Evolutionary conservation across 352 stramenopile species (phyloP), one percentile per base, ranked within the genome.

Genomic region (Blastocystis sp.): DNA sequence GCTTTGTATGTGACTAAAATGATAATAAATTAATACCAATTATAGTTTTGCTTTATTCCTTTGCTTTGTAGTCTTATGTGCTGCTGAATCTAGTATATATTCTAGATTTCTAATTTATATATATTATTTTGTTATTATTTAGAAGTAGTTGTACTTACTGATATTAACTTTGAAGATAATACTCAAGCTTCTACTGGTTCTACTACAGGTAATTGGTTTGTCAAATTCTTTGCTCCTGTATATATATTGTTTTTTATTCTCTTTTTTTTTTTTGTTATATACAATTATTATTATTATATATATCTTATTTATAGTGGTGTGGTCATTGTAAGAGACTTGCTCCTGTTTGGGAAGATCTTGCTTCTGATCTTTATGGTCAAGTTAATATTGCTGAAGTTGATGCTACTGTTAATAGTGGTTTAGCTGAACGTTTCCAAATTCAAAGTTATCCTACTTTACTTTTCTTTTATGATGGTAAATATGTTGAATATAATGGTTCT

Each of bases 171-270:
- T 27, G 52, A 62, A 37, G 19, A 16, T 6, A 24, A 25, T 16
- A 62, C 52, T 33, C 52, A 62, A 11, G 41, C 41, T 39, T 54
- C 32, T 4, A 62, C 33, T 33, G 52, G 52, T 25, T 52, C 35
- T 16, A 62, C 52, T 4, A 62, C 52, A 6, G 52, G 52, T 18
- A 39, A 24, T n/a, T 62, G 52, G 52, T 62, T 62, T 41, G 19
- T 62, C 34, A 62, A 43, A 31, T 62, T 62, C 35, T 62, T 42
- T 16, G 52, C 52, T 52, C 52, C 52, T 19, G 52, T 62, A 36
- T 2, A 11, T 10, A 31, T 9, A 4, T 56, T 45, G 21, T 9
- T n/a, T 34, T 10, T 23, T 23, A 27, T 11, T 3, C 4, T 3
- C 23, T 19, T 47, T 7, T 42, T 33, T 27, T 6, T n/a, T 62